Base-by-base conservation (phyloP, 2,329 filamentous ascomycete species). In the Microcyclosporella mali region DNA sequence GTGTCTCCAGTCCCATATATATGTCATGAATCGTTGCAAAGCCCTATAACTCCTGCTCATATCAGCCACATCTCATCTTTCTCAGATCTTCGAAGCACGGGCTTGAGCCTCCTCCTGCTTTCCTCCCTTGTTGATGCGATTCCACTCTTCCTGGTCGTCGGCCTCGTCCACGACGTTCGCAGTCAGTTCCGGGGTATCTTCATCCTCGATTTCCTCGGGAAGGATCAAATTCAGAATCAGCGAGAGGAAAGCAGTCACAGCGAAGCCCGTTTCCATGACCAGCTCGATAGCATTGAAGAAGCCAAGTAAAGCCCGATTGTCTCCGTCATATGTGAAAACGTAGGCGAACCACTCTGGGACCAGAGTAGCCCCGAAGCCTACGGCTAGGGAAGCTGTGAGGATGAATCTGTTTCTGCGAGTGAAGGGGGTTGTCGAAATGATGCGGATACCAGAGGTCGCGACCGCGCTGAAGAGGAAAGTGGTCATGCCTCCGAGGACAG, bases 371-470 rank as follows among this genome's bases (percentile, higher is more conserved):
- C 70, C 67, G 51, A 85, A 85, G 25, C 87, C 87, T 19, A 90
- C 68, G 0, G 84, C 74, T 25, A 92, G 69, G 0, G 82, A 78
- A 0, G 84, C 82, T 0, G 87, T 88, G 9, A 92, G 73, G 56
- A 92, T 85, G 67, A 92, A 92, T 17, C 87, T 76, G 56, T 85
- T 89, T 39, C 87, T 79, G 29, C 86, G 77, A n/a, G 78, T 88
- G 61, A 90, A 89, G 0, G 78, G 74, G 2, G 85, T 78, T 14
- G 78, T 77, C 3, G 77, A 72, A 49, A 92, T 81, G 55, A 92
- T 89, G 37, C 83, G 75, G 47, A 92, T 78, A 53, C 87, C 87
- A 0, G 82, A 85, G 1, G 88, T 82, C 1, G 84, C 80, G 4
- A 92, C 86, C 3, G 84, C 77, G 46, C 74, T 75, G 68, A 89